A percentile compares a stretch with the other conserved stretches of the same genome.
These are phyloP conservation scores for Pichia exigua DNA, from an alignment of 805 yeast species.

Conservation along the genomic window DNA sequence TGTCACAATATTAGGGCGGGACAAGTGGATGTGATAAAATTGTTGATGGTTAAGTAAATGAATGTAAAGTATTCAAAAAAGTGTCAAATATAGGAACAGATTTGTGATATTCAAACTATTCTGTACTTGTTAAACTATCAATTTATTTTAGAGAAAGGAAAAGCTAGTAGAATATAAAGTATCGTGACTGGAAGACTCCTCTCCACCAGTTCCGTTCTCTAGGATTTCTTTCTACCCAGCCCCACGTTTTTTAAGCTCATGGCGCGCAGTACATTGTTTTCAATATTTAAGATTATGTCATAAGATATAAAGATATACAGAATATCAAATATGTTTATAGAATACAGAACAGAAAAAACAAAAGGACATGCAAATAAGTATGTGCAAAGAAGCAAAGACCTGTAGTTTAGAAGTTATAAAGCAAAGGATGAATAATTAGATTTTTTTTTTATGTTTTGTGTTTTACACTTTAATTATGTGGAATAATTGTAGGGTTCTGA, in stretches of 20 bases:
- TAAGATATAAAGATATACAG: background rate
- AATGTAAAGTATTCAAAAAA: background rate
- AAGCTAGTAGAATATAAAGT: background rate
- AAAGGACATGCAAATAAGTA: background rate
- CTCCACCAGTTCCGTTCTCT: background rate
- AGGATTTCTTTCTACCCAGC: background rate
- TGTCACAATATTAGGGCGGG: no score
- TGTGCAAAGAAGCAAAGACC: background rate
- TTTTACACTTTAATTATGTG: background rate
- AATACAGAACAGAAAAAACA: background rate
- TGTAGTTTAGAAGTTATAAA: background rate
- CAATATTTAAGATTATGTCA: no score
- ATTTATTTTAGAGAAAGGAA: background rate
- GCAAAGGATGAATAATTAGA: background rate
- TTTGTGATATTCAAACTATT: background rate
- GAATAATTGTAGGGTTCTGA: background rate
- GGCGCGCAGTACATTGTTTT: no score
- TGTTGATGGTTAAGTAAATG: no score
- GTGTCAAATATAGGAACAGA: background rate
- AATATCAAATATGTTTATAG: background rate
- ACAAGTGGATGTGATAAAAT: no score
- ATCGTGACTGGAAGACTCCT: background rate
- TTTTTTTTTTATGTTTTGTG: background rate
- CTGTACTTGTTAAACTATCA: background rate
- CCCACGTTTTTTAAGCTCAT: background rate